Evolutionary conservation across 2,329 filamentous ascomycete species (phyloP), one percentile per base, ranked within the genome.

Genomic region (Fusarium oxysporum): DNA sequence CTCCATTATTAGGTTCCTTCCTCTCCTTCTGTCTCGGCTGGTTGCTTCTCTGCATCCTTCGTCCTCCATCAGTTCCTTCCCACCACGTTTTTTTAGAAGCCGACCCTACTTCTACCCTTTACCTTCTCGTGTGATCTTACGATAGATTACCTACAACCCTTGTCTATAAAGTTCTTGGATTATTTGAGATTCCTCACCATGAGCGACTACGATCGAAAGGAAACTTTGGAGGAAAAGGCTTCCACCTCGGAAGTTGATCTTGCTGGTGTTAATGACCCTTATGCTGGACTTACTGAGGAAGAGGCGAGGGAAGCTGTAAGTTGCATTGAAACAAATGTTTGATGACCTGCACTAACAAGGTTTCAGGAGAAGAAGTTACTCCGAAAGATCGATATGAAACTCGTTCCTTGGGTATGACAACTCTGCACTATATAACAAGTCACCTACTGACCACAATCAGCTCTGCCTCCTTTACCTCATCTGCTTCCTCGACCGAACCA

Each of bases 401-500:
- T 92, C 4, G 90, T 92, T 47, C 91, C 90, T 41, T 92, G 89
- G 83, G 82, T 85, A 78, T 70, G 82, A 51, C 76, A 11, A 21
- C 40, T 33, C 17, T 28, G 37, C 21, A 33, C 10, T 35, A 11
- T 28, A 28, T 37, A 35, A 48, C 16, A 50, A 6, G 5, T 28
- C 13, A 54, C 16, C 8, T 17, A 9, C 48, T 71, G 23, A 74
- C 45, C 33, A 37, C 25, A 51, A 38, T 14, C 58, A 86, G 87
- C 88, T 94, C 17, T 92, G 90, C 65, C 84, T 94, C 53, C 86
- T 95, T 38, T 95, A 95, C 76, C 86, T 95, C 4, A 86, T 94
- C 58, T 92, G 91, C 68, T 95, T 94, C 80, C 86, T 95, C 47
- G 90, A 92, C 78, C 86, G 92, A 19, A 95, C 93, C 32, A 96